Evolutionary conservation across 2,329 filamentous ascomycete genomes (phyloP), one percentile per base, ranked within the genome.

Genomic region (Fusarium metavorans): DNA sequence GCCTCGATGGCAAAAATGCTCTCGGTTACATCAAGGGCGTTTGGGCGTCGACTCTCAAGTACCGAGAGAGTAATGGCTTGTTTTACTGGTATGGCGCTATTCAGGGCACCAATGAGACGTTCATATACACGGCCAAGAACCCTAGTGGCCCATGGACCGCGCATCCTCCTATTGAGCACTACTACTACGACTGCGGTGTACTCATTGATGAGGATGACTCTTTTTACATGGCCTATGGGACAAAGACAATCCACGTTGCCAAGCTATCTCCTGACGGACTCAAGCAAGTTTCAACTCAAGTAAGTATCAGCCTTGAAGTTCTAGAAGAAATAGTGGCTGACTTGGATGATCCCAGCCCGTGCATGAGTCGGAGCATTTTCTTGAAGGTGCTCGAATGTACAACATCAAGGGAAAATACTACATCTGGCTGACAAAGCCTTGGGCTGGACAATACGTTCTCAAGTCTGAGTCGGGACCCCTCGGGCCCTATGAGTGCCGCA

Each of bases 221-320:
- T 1, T 88, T 90, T 82, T 91, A 91, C 50, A 85, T 91, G 79
- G 84, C 86, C 0, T 91, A 90, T 72, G 89, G 88, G 27, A 85
- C 82, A 66, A 85, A 81, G 0, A 80, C 85, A 0, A 85, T 91
- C 66, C 81, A 74, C 16, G 84, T 91, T 3, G 86, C 89, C 0
- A 84, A 89, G 74, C 82, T 91, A 1, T 85, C 84, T 18, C 70
- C 78, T 0, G 86, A 90, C 66, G 87, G 86, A 0, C 78, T 87
- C 1, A 82, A 80, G 43, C 79, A 88, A 63, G 84, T 86, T 16
- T 83, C 81, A 54, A 82, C 82, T 1, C 80, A 87, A 71, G 73
- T 88, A 87, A 57, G 82, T 88, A 4, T 2, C 7, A 39, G 1
- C 5, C 4, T 18, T 34, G 1, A 1, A 18, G 14, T 2, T 11